Conservation (phyloP, 176 grass and related monocot genomes). For the Thalia dealbata region DNA sequence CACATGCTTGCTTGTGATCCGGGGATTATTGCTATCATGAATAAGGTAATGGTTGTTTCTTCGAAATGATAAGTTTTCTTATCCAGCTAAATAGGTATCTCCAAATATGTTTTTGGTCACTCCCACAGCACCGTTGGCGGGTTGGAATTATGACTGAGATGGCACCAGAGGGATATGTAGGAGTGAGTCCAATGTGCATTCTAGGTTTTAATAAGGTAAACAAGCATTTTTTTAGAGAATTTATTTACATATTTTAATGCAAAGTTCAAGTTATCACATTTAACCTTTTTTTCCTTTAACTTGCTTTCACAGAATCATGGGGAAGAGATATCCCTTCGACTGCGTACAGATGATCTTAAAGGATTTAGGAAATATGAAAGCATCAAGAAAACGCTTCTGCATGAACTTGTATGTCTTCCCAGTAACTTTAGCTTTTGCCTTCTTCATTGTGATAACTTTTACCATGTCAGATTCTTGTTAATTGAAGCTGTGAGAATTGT, state of each 20-base stretch:
- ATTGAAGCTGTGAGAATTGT: background rate
- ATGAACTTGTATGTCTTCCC: slow-evolving; percentile 70
- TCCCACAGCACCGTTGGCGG: slow-evolving; percentile 75
- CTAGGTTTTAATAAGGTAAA: slow-evolving; percentile 92
- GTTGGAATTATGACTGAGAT: slow-evolving; percentile 96
- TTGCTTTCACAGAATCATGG: slow-evolving; percentile 57
- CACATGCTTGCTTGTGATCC: slow-evolving; percentile 96
- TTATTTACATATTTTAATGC: background rate
- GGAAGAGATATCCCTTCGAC: slow-evolving; percentile 84
- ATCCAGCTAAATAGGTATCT: background rate
- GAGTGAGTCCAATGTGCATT: slow-evolving; percentile 82
- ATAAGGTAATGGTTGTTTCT: slow-evolving; percentile 53
- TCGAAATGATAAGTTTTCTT: background rate
- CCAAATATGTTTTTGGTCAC: background rate
- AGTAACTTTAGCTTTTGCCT: slow-evolving; percentile 12
- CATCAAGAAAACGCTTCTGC: slow-evolving; percentile 88
- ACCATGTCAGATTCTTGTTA: background rate
- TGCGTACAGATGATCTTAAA: slow-evolving; percentile 90
- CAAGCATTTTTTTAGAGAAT: background rate
- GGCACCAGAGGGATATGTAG: slow-evolving; percentile 92
- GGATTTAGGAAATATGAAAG: slow-evolving; percentile 95
- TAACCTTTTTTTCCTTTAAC: slow-evolving; percentile 3
- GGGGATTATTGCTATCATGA: slow-evolving; percentile 94
- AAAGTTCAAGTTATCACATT: background rate
- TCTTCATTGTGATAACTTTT: slow-evolving; percentile 12